Conservation (phyloP, 345 rosid genomes). For the Camelina hispida region DNA sequence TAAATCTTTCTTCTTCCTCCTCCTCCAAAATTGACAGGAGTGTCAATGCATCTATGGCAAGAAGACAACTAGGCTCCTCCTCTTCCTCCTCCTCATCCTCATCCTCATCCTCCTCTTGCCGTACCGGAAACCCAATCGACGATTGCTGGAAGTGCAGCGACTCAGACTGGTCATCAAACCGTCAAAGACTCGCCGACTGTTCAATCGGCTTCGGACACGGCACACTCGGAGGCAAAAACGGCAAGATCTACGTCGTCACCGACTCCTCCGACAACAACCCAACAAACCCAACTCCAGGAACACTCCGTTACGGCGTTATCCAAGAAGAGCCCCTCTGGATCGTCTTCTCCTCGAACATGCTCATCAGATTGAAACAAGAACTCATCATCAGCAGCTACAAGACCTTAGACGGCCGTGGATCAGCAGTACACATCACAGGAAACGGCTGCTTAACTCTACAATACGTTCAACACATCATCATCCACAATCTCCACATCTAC, state of each 20-base stretch:
- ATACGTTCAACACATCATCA: conserved; percentile 67
- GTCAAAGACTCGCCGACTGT: conserved; percentile 69
- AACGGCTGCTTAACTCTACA: conserved; percentile 77
- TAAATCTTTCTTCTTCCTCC: conserved; percentile 6
- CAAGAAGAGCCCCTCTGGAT: conserved; percentile 86
- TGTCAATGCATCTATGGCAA: conserved; percentile 46
- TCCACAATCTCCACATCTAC: conserved; percentile 80
- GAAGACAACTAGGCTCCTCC: conserved; percentile 43
- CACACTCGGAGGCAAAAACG: conserved; percentile 72
- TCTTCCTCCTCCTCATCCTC: not conserved
- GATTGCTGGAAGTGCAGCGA: conserved; percentile 75
- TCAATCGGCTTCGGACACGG: conserved; percentile 71
- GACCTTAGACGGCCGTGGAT: conserved; percentile 87
- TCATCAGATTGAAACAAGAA: conserved; percentile 67
- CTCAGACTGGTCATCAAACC: conserved; percentile 61
- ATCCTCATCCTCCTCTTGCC: conserved; percentile 46
- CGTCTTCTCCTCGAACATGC: conserved; percentile 64
- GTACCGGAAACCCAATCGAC: conserved; percentile 77
- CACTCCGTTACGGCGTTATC: conserved; percentile 75
- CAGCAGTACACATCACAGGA: conserved; percentile 66
- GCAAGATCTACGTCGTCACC: conserved; percentile 75
- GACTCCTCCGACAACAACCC: conserved; percentile 81
- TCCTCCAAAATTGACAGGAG: conserved; percentile 33
- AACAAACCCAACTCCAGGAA: conserved; percentile 70
- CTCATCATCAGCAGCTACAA: conserved; percentile 78